A percentile compares a stretch with the other conserved stretches of the same genome.
These are phyloP conservation scores for Ascosphaera pollenicola DNA, from an alignment of 2,329 filamentous ascomycete genomes.

Conservation along the genomic window DNA sequence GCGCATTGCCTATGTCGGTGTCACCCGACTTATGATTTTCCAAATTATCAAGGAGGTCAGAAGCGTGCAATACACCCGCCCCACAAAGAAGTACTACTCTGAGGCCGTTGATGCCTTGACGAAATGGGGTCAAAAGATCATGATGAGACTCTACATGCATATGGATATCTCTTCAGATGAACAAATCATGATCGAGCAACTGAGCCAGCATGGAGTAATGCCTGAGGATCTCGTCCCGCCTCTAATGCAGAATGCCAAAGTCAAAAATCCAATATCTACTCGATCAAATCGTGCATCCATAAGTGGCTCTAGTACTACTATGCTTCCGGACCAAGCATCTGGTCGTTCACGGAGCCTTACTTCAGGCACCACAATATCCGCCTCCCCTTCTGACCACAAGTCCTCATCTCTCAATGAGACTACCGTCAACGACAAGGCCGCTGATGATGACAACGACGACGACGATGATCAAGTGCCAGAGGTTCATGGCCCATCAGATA, in stretches of 20 bases:
- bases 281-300: too few relatives aligned
- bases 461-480: conserved; percentile 51
- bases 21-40: conserved; percentile 61
- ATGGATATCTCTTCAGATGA: conserved; percentile 85
- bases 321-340: too few relatives aligned
- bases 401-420: too few relatives aligned
- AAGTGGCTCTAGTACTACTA: too few relatives aligned
- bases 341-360: too few relatives aligned
- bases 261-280: conserved; percentile 71
- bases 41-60: conserved; percentile 52
- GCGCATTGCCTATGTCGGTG: conserved; percentile 83
- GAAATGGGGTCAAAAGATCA: conserved; percentile 98
- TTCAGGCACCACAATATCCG: too few relatives aligned
- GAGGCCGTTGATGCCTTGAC: conserved; percentile 55
- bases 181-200: conserved; percentile 97
- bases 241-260: conserved; percentile 75
- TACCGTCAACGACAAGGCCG: too few relatives aligned
- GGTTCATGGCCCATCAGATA: conserved; percentile 61
- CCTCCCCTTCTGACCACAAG: too few relatives aligned
- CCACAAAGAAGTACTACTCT: conserved; percentile 48
- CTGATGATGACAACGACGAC: conserved; percentile 26
- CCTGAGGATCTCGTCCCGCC: conserved; percentile 64
- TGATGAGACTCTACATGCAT: conserved; percentile 80
- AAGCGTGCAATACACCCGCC: conserved; percentile 32
- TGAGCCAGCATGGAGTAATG: conserved; percentile 76